Evolutionary conservation across 176 grass and related monocot species (phyloP), one percentile per base, ranked within the genome.

Genomic region (Melocanna baccifera): DNA sequence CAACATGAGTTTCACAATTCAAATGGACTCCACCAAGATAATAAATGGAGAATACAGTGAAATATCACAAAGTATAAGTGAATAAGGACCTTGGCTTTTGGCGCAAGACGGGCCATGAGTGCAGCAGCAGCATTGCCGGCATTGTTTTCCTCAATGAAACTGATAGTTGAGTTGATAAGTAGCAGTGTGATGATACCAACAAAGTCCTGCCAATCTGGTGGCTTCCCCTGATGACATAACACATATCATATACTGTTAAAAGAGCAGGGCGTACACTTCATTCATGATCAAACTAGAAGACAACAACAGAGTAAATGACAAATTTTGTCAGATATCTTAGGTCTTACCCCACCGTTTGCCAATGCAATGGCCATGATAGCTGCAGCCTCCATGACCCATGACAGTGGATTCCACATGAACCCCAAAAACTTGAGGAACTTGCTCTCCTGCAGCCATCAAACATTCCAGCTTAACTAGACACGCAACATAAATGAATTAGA

Each of bases 381-480:
- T 39, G 73, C 73, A 59, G 52, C 73, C 32, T 76, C 73, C 73
- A 76, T 76, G 52, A 78, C 76, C 76, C 57, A 78, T 18, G 76
- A 59, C 20, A 76, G 73, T 57, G 73, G 73, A 37, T 76, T 76
- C 73, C 73, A 76, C 73, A 76, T 76, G 51, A 76, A 76, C 51
- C 73, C 73, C 12, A 76, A 39, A 13, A 76, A 76, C 52, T 76
- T 76, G 20, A 58, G 52, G 22, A 76, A 40, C 73, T 58, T 76
- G 34, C 73, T 76, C 52, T 58, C 73, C 73, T 76, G 52, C 12
- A 76, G 10, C 32, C 29, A 58, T 23, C 6, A 42, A 57, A 76
- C 51, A 57, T 12, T 9, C 32, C 30, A 57, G 57, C 51, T 76
- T 39, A 57, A 48, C 12, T 13, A 48, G 46, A 14, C 46, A 48